Evolutionary conservation across 345 rosid genomes (phyloP), one percentile per base, ranked within the genome.

Genomic region (Trapa incisa): DNA sequence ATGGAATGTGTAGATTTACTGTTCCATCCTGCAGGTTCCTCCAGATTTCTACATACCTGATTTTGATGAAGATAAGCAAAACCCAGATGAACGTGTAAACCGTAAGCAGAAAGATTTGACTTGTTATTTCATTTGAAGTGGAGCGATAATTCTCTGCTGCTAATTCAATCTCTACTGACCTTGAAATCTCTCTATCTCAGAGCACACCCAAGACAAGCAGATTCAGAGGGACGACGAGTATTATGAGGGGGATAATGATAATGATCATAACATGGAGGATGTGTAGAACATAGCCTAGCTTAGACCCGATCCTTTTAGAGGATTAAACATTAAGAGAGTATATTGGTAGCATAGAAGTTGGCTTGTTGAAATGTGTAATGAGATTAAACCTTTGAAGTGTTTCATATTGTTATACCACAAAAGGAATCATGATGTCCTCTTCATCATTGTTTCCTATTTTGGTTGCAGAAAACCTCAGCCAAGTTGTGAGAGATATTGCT

Each of bases 41-140:
- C 97, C 97, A 1, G 99, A 94, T 71, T 91, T 94, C 61, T 87
- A 85, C 65, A 80, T 94, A 75, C 99, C 97, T 6, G 97, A 94
- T 73, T 86, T 87, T 65, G 92, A 94, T 39, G 99, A 94, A 80
- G 99, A 94, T 41, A 80, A 85, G 72, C 96, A 83, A 63, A 89
- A 91, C 70, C 96, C 93, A 0, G 99, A 94, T 71, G 93, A 82
- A 71, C 86, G 97, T 33, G 77, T 85, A 60, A 84, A 89, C 70
- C 96, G 97, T 91, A 85, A 87, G 96, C 89, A 69, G 32, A 56
- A 65, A 35, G 22, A 32, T 33, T 36, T 37, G 14, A 14, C 35
- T 37, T 3, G 35, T 58, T 6, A 42, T 45, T 9, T 45, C 12
- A 67, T 36, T 47, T 17, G 13, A 12, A 43, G 2, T 1, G 47